Evolutionary conservation across 2,329 filamentous ascomycete genomes (phyloP).

Genomic region (Tolypocladium inflatum): DNA sequence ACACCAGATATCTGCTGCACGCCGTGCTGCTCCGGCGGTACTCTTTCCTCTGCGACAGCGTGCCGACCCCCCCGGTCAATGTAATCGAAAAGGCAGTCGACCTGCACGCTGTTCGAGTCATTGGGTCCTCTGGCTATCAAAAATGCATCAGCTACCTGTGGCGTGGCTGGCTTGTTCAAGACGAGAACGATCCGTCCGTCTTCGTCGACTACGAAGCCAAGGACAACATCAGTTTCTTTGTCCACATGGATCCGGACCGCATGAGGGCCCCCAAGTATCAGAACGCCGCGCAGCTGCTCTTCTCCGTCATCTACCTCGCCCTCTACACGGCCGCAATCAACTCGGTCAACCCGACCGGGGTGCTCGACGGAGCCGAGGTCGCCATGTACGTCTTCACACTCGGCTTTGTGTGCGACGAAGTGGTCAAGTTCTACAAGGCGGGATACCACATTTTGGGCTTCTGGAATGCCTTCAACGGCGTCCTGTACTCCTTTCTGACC

Average conservation of each 20-base stretch:
- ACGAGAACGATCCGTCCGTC: slow-evolving; percentile 78
- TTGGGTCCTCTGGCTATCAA: slow-evolving; percentile 88
- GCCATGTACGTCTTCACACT: slow-evolving; percentile 85
- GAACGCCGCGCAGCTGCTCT: slow-evolving; percentile 77
- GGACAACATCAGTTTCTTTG: slow-evolving; percentile 66
- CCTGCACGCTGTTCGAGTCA: slow-evolving; percentile 78
- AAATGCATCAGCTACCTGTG: slow-evolving; percentile 91
- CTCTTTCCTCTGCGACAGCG: slow-evolving; percentile 64
- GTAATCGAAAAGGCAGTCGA: slow-evolving; percentile 92
- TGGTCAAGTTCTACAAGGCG: slow-evolving; percentile 87
- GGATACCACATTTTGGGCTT: slow-evolving; percentile 87
- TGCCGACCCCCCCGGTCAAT: slow-evolving; percentile 68
- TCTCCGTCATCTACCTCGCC: slow-evolving; percentile 73
- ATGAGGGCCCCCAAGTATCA: slow-evolving; percentile 92
- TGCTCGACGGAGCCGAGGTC: slow-evolving; percentile 75
- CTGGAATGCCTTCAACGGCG: slow-evolving; percentile 91
- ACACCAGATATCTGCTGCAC: slow-evolving; percentile 69
- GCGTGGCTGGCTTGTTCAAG: slow-evolving; percentile 94
- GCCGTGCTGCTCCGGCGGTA: slow-evolving; percentile 81
- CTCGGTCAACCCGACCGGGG: slow-evolving; percentile 77
- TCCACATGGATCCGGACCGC: slow-evolving; percentile 85
- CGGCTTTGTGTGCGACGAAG: slow-evolving; percentile 82
- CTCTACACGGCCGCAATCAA: slow-evolving; percentile 91
- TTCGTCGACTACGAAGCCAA: slow-evolving; percentile 84
- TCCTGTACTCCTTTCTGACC: slow-evolving; percentile 69